These are phyloP conservation scores for Verticillium nonalfalfae DNA, from an alignment of 2,329 filamentous ascomycete species.

Conservation along the genomic window DNA sequence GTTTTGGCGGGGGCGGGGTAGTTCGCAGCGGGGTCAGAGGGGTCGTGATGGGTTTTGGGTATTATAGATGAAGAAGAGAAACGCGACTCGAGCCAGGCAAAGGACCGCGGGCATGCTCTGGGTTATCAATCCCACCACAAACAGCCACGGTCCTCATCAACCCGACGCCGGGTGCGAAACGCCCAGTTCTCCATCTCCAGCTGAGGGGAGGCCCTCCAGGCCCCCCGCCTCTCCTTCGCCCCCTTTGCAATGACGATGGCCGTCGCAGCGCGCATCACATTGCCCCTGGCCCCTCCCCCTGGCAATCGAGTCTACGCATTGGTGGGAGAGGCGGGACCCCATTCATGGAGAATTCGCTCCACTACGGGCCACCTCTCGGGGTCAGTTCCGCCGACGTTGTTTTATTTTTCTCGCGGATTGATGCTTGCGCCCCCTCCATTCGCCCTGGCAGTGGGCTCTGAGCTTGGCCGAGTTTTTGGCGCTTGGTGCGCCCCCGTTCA, in stretches of 20 bases:
- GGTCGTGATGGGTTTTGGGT: neutral
- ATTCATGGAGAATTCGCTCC: constrained; percentile 1
- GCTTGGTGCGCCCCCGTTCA: neutral
- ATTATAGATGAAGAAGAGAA: neutral
- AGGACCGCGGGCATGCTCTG: neutral
- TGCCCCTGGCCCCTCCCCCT: neutral
- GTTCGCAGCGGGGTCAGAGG: neutral
- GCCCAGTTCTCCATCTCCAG: neutral
- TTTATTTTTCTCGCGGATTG: neutral
- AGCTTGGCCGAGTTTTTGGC: neutral
- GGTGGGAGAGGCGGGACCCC: neutral
- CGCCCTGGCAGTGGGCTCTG: neutral
- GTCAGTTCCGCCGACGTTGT: neutral
- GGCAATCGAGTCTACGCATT: neutral
- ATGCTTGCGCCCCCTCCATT: no score
- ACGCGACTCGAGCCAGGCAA: neutral
- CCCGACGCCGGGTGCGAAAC: neutral
- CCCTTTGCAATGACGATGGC: neutral
- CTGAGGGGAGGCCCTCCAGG: neutral
- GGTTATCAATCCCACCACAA: neutral
- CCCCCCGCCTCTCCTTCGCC: neutral
- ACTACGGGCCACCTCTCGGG: neutral
- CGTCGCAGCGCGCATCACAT: neutral
- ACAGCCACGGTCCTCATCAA: neutral
- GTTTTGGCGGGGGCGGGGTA: constrained; percentile 8